phyloP scores from a whole-genome alignment of 169 alveolate genomes.

The Perkinsus marinus region DNA sequence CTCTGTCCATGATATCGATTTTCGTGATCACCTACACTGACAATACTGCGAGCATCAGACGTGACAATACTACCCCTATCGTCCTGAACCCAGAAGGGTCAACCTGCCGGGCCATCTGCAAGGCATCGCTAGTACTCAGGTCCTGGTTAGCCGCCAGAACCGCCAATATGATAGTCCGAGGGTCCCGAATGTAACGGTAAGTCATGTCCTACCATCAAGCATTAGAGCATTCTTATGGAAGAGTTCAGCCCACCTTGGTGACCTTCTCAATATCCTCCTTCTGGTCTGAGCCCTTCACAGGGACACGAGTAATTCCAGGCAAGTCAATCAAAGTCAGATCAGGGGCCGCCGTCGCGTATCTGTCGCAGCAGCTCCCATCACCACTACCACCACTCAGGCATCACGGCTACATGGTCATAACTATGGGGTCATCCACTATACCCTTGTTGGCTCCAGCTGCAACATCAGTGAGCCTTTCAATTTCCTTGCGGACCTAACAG shows the following conservation, averaged over 20 bases:
- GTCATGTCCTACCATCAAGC: constrained; percentile 43
- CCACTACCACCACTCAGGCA: background rate
- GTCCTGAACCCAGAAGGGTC: constrained; percentile 92
- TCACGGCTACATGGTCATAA: constrained; percentile 63
- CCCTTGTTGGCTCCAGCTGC: constrained; percentile 79
- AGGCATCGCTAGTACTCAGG: constrained; percentile 92
- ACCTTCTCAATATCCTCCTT: constrained; percentile 82
- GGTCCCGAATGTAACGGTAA: constrained; percentile 77
- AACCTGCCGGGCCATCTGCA: constrained; percentile 84
- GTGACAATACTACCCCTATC: constrained; percentile 81
- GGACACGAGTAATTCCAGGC: constrained; percentile 97
- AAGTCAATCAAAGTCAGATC: constrained; percentile 93
- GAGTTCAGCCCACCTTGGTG: constrained; percentile 49
- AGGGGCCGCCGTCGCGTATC: constrained; percentile 81
- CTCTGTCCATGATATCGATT: constrained; percentile 96
- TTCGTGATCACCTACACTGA: constrained; percentile 48
- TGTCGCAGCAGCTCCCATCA: background rate
- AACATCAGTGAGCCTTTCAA: constrained; percentile 16
- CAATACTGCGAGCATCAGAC: no score
- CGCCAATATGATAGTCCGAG: constrained; percentile 86
- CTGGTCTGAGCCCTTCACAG: constrained; percentile 86
- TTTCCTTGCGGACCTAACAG: constrained; percentile 5
- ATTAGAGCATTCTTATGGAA: background rate
- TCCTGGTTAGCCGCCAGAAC: constrained; percentile 94
- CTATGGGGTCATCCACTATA: constrained; percentile 90